Conservation (phyloP, 73 alveolate species). For the Stentor coeruleus region DNA sequence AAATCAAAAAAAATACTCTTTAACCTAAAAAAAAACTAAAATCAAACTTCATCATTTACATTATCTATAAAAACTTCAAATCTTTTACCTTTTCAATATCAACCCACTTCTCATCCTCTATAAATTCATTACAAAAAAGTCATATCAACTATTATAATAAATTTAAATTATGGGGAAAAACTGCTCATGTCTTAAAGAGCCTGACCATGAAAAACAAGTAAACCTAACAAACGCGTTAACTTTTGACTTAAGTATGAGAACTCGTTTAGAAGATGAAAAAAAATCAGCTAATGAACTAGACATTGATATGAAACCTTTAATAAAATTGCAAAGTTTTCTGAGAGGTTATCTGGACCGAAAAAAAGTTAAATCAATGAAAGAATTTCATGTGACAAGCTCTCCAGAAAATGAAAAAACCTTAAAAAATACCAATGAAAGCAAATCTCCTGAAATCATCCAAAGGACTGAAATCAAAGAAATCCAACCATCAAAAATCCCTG, state of each 20-base stretch:
- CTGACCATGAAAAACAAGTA: neutral
- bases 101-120: no score
- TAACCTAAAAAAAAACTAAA: no score
- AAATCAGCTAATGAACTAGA: neutral
- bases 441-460: neutral
- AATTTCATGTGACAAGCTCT: neutral
- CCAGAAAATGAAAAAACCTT: neutral
- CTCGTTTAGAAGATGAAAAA: no score
- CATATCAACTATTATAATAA: no score
- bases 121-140: no score
- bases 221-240: no score
- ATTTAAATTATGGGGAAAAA: slow-evolving; percentile 6
- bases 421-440: neutral
- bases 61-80: no score
- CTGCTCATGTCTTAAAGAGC: neutral
- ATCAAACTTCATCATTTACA: no score
- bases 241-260: no score
- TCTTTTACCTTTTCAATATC: no score
- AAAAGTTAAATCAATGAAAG: neutral
- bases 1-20: no score
- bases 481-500: neutral
- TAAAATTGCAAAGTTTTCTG: neutral
- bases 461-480: neutral
- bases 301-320: neutral
- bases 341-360: neutral